A percentile compares a stretch with the other conserved stretches of the same genome.
phyloP scores from a whole-genome alignment of 2,329 filamentous ascomycete species.

The Corinectria fuckeliana region DNA sequence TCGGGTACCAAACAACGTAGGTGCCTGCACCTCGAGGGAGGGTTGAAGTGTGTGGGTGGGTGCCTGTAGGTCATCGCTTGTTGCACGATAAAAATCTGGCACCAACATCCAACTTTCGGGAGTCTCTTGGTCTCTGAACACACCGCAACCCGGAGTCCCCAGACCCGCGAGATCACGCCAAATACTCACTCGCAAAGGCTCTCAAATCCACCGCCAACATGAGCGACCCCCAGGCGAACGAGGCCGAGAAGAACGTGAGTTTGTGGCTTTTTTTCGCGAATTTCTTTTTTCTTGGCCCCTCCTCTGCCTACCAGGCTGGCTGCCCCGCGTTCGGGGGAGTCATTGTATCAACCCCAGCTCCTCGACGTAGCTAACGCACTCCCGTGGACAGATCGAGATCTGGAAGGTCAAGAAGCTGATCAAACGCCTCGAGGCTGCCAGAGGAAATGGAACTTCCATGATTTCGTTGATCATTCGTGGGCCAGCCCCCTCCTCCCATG shows the following conservation, averaged over 20 bases:
- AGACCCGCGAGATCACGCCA: conserved; percentile 36
- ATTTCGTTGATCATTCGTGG: conserved; percentile 98
- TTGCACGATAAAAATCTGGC: conserved; percentile 43
- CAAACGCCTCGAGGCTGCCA: conserved; percentile 94
- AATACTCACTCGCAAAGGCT: conserved; percentile 33
- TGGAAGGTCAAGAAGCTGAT: conserved; percentile 99
- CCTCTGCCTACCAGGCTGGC: conserved; percentile 27
- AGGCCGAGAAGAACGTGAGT: conserved; percentile 94
- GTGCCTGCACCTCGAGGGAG: neutral
- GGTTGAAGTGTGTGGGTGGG: conserved; percentile 19
- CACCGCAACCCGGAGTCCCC: conserved; percentile 28
- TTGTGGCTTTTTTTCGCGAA: conserved; percentile 25
- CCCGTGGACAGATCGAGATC: conserved; percentile 66
- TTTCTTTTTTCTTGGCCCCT: conserved; percentile 27
- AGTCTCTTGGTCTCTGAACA: conserved; percentile 33
- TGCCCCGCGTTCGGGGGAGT: conserved; percentile 42
- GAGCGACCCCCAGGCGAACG: conserved; percentile 85
- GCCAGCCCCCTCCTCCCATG: conserved; percentile 43
- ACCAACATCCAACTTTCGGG: conserved; percentile 42
- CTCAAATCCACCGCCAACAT: conserved; percentile 62
- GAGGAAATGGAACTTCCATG: conserved; percentile 99
- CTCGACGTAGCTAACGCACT: conserved; percentile 30
- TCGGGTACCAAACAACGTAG: conserved; percentile 26
- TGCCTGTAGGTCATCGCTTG: conserved; percentile 34
- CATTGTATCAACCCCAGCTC: conserved; percentile 13